Base-by-base conservation (phyloP, 1,284 basidiomycete species). In the Ganoderma multipileum region DNA sequence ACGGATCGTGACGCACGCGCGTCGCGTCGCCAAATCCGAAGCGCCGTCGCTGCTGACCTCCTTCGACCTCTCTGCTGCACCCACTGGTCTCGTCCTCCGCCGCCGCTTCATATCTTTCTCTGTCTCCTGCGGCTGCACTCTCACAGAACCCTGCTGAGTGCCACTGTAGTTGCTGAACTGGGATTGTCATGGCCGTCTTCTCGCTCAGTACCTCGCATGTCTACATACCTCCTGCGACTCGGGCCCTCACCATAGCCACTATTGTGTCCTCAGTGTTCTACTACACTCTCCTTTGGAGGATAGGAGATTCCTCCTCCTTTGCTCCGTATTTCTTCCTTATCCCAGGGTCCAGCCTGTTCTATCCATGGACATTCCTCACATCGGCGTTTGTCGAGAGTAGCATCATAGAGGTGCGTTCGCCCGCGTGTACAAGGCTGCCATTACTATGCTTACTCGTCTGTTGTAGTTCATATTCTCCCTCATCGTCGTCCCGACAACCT, bases 361-460 rank as follows among this genome's bases (percentile, higher is more conserved):
- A 92, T 75, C 97, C 97, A 36, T 99, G 96, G 97, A 96, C 95
- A 2, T 87, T 99, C 69, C 80, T 97, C 33, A 96, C 94, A 0
- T 91, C 95, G 1, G 91, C 89, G 12, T 89, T 97, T 71, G 93
- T 98, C 59, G 97, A 99, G 82, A 89, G 91, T 61, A 92, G 87
- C 68, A 75, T 96, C 67, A 81, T 95, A 72, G 96, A 97, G 88
- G 96, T 95, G 91, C 84, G 28, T 61, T 11, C 58, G 16, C 60
- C 38, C 26, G 26, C 18, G 23, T 11, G 61, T 58, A 63, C 61
- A 44, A 14, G 62, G 62, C 12, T 28, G 39, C 39, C 55, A 61
- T 18, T 54, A 23, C 28, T 54, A 63, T 62, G 61, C 68, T 73
- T 64, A 58, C 41, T 47, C 68, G 54, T 23, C 64, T 63, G 23